Base-by-base conservation (phyloP, 495 filamentous ascomycete genomes). In the Xylaria palmicola region DNA sequence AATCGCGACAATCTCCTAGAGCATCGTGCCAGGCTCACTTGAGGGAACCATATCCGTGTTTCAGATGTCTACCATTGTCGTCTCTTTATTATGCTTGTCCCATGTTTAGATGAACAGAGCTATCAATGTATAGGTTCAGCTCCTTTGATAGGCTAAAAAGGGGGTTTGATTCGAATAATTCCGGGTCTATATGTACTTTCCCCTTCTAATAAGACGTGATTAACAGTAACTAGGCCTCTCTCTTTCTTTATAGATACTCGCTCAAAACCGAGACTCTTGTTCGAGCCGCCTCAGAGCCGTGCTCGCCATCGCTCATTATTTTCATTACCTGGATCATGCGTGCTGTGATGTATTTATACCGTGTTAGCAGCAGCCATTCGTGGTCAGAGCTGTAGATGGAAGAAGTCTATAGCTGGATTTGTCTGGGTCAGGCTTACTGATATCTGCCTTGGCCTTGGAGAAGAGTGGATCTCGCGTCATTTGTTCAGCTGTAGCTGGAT, bases 301-400 rank as follows among this genome's bases (percentile, higher is more conserved):
- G 68, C 4, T 85, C 81, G 15, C 79, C 77, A 15, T 82, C 76
- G 41, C 78, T 76, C 74, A 81, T 84, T 26, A 68, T 60, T 58
- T 79, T 73, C 76, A 86, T 75, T 10, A 87, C 84, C 47, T 84
- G 75, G 39, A 86, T 79, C 84, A 86, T 86, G 27, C 72, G 71
- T 26, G 71, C 82, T 84, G 37, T 40, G 29, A 52, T 40, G 1
- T 10, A 15, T 6, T 13, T 26, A 7, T 1, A 0, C 4, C 12
- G 24, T 2, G 58, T 68, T 44, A 73, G 63, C 19, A 7, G 1
- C 24, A 34, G 20, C 12, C 57, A 32, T 17, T 34, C 6, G 39
- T 22, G 20, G 4, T 44, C 24, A 13, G 15, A 9, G 17, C 15
- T 19, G 22, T 7, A n/a, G 29, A 62, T 2, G 8, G 40, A 1